Evolutionary conservation across 495 filamentous ascomycete genomes (phyloP).

Genomic region (Recurvomyces mirabilis): DNA sequence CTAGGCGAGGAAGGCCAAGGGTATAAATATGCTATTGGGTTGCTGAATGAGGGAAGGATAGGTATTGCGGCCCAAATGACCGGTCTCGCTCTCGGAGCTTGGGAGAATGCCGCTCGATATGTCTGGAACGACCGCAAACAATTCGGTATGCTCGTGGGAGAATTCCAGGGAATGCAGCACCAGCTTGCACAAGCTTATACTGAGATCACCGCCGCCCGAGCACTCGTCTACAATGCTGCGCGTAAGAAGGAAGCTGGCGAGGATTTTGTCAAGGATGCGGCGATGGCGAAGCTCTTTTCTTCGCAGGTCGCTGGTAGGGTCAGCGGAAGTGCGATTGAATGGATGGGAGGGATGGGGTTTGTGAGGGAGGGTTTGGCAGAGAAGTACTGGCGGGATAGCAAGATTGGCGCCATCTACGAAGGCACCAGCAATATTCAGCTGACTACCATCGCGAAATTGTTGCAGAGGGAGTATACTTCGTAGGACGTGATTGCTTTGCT

Average conservation of each 20-base stretch:
- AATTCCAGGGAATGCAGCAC: conserved; percentile 99
- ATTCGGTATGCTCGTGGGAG: conserved; percentile 83
- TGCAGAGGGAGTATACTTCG: conserved; percentile 79
- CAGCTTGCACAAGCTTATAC: conserved; percentile 94
- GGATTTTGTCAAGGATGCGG: conserved; percentile 88
- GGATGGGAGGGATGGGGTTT: conserved; percentile 99
- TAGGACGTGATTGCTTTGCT: not conserved
- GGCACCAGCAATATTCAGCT: conserved; percentile 80
- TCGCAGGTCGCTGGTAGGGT: conserved; percentile 88
- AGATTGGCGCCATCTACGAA: conserved; percentile 98
- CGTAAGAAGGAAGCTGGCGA: conserved; percentile 96
- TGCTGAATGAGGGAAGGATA: conserved; percentile 96
- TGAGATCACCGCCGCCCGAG: conserved; percentile 82
- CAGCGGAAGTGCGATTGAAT: conserved; percentile 78
- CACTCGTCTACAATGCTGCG: conserved; percentile 90
- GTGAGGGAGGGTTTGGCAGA: conserved; percentile 93
- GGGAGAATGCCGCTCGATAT: conserved; percentile 86
- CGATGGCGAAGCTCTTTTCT: conserved; percentile 95
- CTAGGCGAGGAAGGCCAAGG: conserved; percentile 81
- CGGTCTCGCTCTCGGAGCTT: conserved; percentile 85
- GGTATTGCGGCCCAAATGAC: conserved; percentile 99
- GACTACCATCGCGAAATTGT: conserved; percentile 83
- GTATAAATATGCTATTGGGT: conserved; percentile 92
- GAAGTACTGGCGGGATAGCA: conserved; percentile 96
- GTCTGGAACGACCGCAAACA: conserved; percentile 97